These are phyloP conservation scores for Ceratocystis huliohia DNA, from an alignment of 2,329 filamentous ascomycete species.

Conservation along the genomic window DNA sequence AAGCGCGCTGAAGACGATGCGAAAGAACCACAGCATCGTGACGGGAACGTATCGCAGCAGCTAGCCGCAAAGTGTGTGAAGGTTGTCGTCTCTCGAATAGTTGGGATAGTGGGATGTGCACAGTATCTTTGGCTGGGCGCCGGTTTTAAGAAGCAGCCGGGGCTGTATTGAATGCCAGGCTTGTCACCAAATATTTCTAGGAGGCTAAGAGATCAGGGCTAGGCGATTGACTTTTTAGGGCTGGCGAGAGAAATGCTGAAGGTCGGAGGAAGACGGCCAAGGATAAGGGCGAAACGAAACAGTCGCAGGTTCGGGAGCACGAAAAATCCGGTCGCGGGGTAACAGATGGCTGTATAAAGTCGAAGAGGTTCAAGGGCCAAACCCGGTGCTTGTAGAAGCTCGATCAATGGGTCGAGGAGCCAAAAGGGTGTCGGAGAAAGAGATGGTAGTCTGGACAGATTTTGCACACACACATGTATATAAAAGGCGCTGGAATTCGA, in stretches of 20 bases:
- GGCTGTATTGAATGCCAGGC: not conserved
- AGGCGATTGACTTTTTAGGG: not conserved
- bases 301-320: not conserved
- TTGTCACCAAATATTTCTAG: not conserved
- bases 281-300: not conserved
- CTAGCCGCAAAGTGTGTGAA: not conserved
- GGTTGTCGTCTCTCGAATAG: not conserved
- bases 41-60: not conserved
- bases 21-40: constrained; percentile 71
- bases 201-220: not conserved
- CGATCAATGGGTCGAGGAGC: not conserved
- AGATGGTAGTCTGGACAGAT: constrained; percentile 5
- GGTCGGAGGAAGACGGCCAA: not conserved
- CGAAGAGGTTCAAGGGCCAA: not conserved
- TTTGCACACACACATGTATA: not conserved
- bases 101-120: not conserved
- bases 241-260: not conserved
- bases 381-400: not conserved
- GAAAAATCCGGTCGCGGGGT: not conserved
- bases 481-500: not conserved
- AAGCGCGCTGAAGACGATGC: constrained; percentile 62
- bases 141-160: not conserved
- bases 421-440: not conserved
- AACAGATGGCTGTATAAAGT: not conserved
- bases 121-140: not conserved